phyloP scores from a whole-genome alignment of 345 rosid species.

The Ailanthus altissimus region DNA sequence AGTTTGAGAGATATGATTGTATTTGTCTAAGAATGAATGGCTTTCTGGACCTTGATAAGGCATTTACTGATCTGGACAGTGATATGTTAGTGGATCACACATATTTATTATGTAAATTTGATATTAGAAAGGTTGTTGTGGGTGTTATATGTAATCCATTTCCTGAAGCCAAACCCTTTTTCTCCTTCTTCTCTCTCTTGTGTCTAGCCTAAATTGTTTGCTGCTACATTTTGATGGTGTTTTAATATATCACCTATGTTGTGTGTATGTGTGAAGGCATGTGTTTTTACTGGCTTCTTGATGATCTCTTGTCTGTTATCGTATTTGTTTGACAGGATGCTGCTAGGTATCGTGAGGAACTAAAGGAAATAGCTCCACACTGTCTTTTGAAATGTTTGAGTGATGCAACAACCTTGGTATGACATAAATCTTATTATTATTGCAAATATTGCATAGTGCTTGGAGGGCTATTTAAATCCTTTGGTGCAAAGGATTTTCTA shows the following conservation, averaged over 20 bases:
- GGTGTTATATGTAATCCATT: neutral
- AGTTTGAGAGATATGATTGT: neutral
- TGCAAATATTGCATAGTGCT: constrained; percentile 1
- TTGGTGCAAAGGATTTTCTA: neutral
- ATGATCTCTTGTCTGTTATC: neutral
- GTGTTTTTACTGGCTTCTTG: constrained; percentile 3
- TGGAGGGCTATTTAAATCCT: neutral
- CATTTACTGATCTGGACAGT: neutral
- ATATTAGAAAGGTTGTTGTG: neutral
- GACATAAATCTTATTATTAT: constrained; percentile 10
- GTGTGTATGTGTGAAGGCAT: neutral
- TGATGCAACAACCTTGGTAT: constrained; percentile 75
- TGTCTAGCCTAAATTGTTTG: neutral
- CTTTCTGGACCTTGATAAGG: neutral
- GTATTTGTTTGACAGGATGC: constrained; percentile 57
- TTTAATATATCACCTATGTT: neutral
- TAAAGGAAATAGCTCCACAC: constrained; percentile 63
- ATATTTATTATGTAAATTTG: neutral
- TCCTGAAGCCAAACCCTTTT: neutral
- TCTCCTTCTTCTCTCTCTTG: neutral
- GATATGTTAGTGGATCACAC: neutral
- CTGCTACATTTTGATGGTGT: neutral
- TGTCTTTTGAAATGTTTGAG: constrained; percentile 65
- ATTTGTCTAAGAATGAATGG: neutral
- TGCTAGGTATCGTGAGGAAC: constrained; percentile 50